These are phyloP conservation scores for Boletus smithii DNA, from an alignment of 1,284 basidiomycete species.

Conservation along the genomic window DNA sequence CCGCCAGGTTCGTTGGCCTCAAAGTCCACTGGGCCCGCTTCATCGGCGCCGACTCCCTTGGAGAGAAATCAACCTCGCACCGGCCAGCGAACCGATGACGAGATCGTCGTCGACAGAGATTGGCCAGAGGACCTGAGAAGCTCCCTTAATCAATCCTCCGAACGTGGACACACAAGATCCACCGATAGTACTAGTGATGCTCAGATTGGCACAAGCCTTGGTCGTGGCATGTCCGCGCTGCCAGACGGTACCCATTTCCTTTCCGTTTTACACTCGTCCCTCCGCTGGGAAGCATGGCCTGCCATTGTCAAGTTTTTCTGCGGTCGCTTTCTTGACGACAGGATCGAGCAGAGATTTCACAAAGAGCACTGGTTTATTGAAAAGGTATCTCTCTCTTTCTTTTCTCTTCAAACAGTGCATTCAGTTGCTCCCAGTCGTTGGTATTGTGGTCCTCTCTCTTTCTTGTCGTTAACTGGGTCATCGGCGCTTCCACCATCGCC, in stretches of 20 bases:
- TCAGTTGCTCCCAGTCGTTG: conserved; percentile 38
- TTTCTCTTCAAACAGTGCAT: not conserved
- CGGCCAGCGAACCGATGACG: conserved; percentile 37
- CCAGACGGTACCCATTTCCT: conserved; percentile 33
- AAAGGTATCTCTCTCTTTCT: conserved; percentile 35
- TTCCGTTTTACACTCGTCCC: conserved; percentile 29
- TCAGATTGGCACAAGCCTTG: conserved; percentile 35
- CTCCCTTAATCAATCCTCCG: conserved; percentile 49
- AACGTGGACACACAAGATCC: conserved; percentile 45
- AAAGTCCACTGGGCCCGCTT: conserved; percentile 44
- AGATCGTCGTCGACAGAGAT: conserved; percentile 68
- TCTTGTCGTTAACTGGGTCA: conserved; percentile 68
- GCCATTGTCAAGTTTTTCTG: conserved; percentile 49
- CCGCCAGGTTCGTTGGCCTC: conserved; percentile 37
- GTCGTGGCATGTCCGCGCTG: conserved; percentile 31
- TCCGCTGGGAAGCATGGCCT: conserved; percentile 45
- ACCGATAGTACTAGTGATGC: conserved; percentile 40
- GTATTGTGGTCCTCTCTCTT: conserved; percentile 65
- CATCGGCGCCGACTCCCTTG: conserved; percentile 41
- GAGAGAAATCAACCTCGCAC: conserved; percentile 36
- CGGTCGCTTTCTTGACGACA: conserved; percentile 53
- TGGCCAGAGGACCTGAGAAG: conserved; percentile 59
- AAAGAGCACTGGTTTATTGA: conserved; percentile 51
- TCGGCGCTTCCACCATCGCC: conserved; percentile 53
- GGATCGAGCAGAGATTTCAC: conserved; percentile 56